phyloP scores from a whole-genome alignment of 2,329 filamentous ascomycete species.

The Colletotrichum chrysophilum region DNA sequence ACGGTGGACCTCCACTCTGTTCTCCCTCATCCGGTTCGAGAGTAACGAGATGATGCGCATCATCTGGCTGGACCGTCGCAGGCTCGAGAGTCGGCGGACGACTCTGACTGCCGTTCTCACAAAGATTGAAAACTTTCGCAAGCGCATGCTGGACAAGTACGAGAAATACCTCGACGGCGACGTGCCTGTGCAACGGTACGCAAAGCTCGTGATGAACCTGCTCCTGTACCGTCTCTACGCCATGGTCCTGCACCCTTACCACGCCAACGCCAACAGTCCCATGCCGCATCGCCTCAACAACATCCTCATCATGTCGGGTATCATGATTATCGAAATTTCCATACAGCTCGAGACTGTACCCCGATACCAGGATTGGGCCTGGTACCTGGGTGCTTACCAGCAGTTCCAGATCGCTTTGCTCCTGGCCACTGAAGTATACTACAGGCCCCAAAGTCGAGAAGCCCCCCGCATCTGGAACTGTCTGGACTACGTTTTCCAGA shows the following conservation, averaged over 20 bases:
- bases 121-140: slow-evolving; percentile 73
- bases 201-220: slow-evolving; percentile 68
- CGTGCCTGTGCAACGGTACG: slow-evolving; percentile 67
- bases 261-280: slow-evolving; percentile 47
- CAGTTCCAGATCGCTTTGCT: slow-evolving; percentile 76
- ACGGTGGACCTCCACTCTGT: slow-evolving; percentile 71
- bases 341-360: slow-evolving; percentile 50
- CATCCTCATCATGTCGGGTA: slow-evolving; percentile 67
- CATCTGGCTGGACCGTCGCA: slow-evolving; percentile 72
- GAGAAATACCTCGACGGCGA: slow-evolving; percentile 64
- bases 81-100: slow-evolving; percentile 65
- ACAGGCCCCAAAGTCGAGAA: slow-evolving; percentile 59
- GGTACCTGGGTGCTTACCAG: slow-evolving; percentile 75
- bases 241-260: slow-evolving; percentile 72
- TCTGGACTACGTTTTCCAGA: slow-evolving; percentile 74
- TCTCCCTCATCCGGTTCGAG: slow-evolving; percentile 73
- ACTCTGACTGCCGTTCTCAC: slow-evolving; percentile 68
- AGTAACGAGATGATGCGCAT: slow-evolving; percentile 75
- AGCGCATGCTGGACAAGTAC: slow-evolving; percentile 69
- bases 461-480: slow-evolving; percentile 73
- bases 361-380: slow-evolving; percentile 63
- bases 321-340: slow-evolving; percentile 53
- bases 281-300: slow-evolving; percentile 68
- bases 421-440: slow-evolving; percentile 70
- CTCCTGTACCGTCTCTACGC: slow-evolving; percentile 68